Conservation (phyloP, 2,329 filamentous ascomycete genomes). For the Corynespora cassiicola region DNA sequence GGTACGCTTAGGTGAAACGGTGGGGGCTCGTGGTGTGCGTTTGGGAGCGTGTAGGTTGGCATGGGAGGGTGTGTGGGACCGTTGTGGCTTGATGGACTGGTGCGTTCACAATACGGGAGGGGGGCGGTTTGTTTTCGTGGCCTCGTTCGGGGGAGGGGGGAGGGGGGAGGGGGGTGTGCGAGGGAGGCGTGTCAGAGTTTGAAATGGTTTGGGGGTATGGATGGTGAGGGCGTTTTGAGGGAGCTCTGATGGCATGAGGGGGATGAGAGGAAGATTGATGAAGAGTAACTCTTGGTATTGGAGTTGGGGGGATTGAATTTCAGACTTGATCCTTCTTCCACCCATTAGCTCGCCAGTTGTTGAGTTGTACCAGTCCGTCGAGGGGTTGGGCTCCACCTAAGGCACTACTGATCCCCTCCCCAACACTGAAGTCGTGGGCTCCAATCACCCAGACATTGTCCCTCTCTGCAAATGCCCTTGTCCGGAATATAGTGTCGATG, state of each 20-base stretch:
- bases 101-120: background rate
- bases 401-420: slow-evolving; percentile 26
- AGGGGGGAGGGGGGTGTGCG: background rate
- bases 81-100: background rate
- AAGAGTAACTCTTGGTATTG: background rate
- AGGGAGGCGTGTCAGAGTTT: too few species aligned
- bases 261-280: background rate
- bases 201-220: background rate
- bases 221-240: too few species aligned
- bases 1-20: too few species aligned
- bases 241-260: background rate
- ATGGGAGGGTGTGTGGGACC: background rate
- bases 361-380: slow-evolving; percentile 28
- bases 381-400: slow-evolving; percentile 28
- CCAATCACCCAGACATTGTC: slow-evolving; percentile 38
- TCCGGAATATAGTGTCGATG: slow-evolving; percentile 32
- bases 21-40: background rate
- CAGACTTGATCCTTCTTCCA: slow-evolving; percentile 26
- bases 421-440: slow-evolving; percentile 38
- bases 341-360: slow-evolving; percentile 28
- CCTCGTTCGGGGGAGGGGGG: too few species aligned
- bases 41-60: background rate
- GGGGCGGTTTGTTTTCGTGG: background rate
- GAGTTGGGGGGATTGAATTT: background rate
- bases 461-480: slow-evolving; percentile 25